Evolutionary conservation across 108 stramenopile genomes (phyloP).

Genomic region (Epipyxis sp.): DNA sequence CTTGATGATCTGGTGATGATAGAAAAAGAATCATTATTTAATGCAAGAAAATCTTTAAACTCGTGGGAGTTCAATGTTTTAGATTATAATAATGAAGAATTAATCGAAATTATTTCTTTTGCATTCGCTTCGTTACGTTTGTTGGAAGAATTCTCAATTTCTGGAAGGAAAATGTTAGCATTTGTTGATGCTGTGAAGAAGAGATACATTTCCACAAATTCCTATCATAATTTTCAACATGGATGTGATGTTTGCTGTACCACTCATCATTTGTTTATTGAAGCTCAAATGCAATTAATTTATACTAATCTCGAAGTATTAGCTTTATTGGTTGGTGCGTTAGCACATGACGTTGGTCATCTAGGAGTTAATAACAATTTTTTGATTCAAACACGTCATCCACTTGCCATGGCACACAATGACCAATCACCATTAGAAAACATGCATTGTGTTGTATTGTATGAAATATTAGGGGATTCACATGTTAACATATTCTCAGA

Average conservation of each 20-base stretch:
- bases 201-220: not conserved
- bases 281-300: slow-evolving; percentile 39
- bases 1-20: no score
- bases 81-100: no score
- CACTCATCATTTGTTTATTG: slow-evolving; percentile 39
- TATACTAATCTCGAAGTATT: slow-evolving; percentile 56
- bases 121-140: not conserved
- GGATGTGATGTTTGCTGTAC: slow-evolving; percentile 70
- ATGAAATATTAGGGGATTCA: slow-evolving; percentile 42
- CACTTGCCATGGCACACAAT: slow-evolving; percentile 68
- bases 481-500: slow-evolving; percentile 39
- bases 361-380: slow-evolving; percentile 72
- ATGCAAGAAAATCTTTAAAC: no score
- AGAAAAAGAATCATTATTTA: no score
- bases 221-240: slow-evolving; percentile 76
- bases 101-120: not conserved
- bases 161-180: not conserved
- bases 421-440: slow-evolving; percentile 71
- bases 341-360: slow-evolving; percentile 79
- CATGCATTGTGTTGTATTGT: slow-evolving; percentile 65
- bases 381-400: slow-evolving; percentile 58
- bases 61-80: not conserved
- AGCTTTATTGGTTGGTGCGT: slow-evolving; percentile 63
- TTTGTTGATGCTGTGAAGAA: not conserved
- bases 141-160: no score